These are phyloP conservation scores for Eucalyptus polybractea DNA, from an alignment of 345 rosid species.

Conservation along the genomic window DNA sequence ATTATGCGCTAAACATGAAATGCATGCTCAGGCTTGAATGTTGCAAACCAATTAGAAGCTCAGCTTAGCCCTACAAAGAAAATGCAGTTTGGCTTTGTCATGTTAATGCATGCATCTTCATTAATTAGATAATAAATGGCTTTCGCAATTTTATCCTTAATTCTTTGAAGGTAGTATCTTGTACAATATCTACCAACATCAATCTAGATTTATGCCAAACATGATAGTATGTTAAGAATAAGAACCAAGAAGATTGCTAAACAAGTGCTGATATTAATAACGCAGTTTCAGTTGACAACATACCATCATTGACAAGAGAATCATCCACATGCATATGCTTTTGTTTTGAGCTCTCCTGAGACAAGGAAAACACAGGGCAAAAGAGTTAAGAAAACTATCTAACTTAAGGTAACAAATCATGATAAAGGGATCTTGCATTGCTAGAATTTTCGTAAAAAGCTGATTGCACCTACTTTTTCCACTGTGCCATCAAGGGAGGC, in stretches of 20 bases:
- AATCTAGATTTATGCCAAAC: background rate
- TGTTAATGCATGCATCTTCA: background rate
- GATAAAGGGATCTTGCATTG: background rate
- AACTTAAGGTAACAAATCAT: background rate
- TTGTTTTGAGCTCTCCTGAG: constrained; percentile 46
- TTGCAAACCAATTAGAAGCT: background rate
- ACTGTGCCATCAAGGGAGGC: constrained; percentile 10
- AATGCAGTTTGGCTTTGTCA: background rate
- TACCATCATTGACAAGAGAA: constrained; percentile 24
- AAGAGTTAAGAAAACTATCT: background rate
- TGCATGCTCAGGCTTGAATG: background rate
- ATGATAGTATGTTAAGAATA: background rate
- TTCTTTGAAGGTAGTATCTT: background rate
- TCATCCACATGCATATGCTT: constrained; percentile 29
- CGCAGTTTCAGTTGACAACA: background rate
- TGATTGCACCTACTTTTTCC: constrained; percentile 28
- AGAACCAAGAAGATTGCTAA: background rate
- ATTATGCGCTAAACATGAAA: background rate
- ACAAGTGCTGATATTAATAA: background rate
- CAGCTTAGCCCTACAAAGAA: background rate
- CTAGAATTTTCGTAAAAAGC: background rate
- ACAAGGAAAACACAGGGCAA: background rate
- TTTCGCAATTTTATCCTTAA: background rate
- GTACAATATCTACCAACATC: background rate
- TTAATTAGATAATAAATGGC: background rate